These are phyloP conservation scores for Lagenidium giganteum DNA, from an alignment of 352 stramenopile species.

Conservation along the genomic window DNA sequence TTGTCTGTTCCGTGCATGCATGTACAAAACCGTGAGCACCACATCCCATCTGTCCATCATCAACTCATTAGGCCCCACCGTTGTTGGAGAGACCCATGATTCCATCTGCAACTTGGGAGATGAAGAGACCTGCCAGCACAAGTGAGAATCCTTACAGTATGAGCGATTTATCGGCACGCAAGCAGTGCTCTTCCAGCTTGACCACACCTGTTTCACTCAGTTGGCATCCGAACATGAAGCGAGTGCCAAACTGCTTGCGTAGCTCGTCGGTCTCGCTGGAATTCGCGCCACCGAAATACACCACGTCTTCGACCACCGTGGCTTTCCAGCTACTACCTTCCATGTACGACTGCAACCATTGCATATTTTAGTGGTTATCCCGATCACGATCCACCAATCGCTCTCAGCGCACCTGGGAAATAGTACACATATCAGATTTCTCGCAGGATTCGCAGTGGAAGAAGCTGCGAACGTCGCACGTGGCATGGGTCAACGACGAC, in stretches of 20 bases:
- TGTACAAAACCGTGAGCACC: neutral
- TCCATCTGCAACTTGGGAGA: constrained; percentile 74
- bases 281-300: constrained; percentile 70
- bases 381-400: too few relatives aligned
- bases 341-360: constrained; percentile 57
- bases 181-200: too few relatives aligned
- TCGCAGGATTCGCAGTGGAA: constrained; percentile 62
- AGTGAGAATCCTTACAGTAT: neutral
- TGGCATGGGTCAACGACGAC: constrained; percentile 65
- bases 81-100: constrained; percentile 82
- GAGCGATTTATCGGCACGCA: neutral
- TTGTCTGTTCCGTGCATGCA: constrained; percentile 23
- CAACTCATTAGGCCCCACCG: too few relatives aligned
- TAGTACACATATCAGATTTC: constrained; percentile 45
- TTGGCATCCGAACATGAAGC: constrained; percentile 82
- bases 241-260: constrained; percentile 61
- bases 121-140: constrained; percentile 76
- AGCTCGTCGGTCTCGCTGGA: constrained; percentile 43
- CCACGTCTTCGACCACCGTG: constrained; percentile 72
- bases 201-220: constrained; percentile 48
- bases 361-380: neutral
- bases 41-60: neutral
- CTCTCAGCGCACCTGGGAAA: constrained; percentile 34
- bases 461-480: constrained; percentile 35
- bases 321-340: constrained; percentile 84